Evolutionary conservation across 768 basidiomycete species (phyloP), one percentile per base, ranked within the genome.

Genomic region (Mrakia hoshinonis): DNA sequence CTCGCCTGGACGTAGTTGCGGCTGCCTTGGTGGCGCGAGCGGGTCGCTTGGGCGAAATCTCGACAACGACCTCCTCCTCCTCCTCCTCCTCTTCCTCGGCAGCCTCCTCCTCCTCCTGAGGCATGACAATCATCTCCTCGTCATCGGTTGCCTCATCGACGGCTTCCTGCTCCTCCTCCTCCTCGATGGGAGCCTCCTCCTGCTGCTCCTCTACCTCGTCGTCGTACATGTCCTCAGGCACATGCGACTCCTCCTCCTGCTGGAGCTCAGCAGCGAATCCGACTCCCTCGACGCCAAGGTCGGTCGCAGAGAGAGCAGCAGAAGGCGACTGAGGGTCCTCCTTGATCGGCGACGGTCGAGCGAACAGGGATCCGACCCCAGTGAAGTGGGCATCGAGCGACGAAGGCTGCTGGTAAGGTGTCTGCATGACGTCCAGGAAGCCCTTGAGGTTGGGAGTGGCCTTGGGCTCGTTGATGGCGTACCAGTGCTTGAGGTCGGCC

Each of bases 371-470:
- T 61, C 58, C 36, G 3, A 61, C 22, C 18, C 58, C 58, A 0
- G 58, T 61, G 18, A 61, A 61, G 34, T 61, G 15, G 22, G 58
- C 58, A n/a, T 61, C 58, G 3, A 61, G 58, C 15, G 15, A 15
- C 6, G 58, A 61, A 15, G 12, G 18, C 3, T 29, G 58, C 20
- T 61, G 58, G 34, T 61, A n/a, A 22, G 58, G 58, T 15, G 58
- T 61, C n/a, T 31, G 36, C 7, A 61, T 29, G 22, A 61, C 31
- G 11, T 61, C 58, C 36, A 29, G 58, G 58, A 61, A 61, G 10
- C 58, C 58, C n/a, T 61, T 61, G 34, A 61, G 58, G n/a, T 61
- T 31, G 22, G 58, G 58, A n/a, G 58, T 61, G 31, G 34, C n/a
- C 31, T 3, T 34, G 29, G 10, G 4, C 9, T 31, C 1, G 58